phyloP scores from a whole-genome alignment of 129 eudicot genomes.

The Pulicaria dysenterica region DNA sequence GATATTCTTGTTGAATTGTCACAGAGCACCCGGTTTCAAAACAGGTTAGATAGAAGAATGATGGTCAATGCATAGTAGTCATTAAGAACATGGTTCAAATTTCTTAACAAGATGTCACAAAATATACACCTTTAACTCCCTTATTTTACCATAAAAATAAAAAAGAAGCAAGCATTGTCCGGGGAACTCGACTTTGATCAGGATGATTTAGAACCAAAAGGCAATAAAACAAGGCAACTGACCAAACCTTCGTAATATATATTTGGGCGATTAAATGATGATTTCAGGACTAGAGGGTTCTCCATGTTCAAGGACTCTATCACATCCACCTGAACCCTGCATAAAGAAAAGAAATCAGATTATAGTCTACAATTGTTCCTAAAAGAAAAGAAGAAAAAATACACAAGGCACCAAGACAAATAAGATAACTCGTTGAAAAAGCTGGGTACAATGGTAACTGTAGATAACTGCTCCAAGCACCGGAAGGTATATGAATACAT shows the following conservation, averaged over 20 bases:
- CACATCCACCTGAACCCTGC: conserved; percentile 94
- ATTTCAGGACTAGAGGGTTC: conserved; percentile 76
- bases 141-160: background rate
- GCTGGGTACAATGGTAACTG: background rate
- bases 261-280: conserved; percentile 95
- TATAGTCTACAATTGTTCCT: background rate
- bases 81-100: conserved; percentile 2
- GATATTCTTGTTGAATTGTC: background rate
- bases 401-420: background rate
- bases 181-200: background rate
- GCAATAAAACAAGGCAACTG: conserved; percentile 22
- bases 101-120: conserved; percentile 8
- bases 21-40: background rate
- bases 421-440: background rate
- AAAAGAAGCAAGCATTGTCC: background rate
- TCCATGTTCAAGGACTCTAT: conserved; percentile 73
- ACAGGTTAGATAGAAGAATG: conserved; percentile 3
- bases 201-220: background rate
- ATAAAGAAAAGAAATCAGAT: conserved; percentile 18
- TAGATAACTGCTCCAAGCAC: conserved; percentile 1
- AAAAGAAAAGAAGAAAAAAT: background rate
- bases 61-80: background rate
- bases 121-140: conserved; percentile 7
- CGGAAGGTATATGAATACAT: background rate
- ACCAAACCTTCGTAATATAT: conserved; percentile 82